These are phyloP conservation scores for Botrytis hyacinthi DNA, from an alignment of 2,329 filamentous ascomycete species.

Conservation along the genomic window DNA sequence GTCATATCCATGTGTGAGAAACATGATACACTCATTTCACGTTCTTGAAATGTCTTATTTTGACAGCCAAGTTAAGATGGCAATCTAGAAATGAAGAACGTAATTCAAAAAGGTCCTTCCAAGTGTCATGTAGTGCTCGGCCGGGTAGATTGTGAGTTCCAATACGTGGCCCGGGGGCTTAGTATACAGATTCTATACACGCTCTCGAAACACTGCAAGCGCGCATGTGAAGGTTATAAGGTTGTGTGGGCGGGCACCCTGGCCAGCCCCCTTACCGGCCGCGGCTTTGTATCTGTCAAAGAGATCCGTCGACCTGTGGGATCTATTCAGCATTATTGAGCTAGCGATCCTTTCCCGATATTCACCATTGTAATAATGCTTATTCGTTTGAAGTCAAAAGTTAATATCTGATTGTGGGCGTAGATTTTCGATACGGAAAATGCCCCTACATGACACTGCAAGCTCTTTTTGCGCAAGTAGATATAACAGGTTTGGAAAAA, in stretches of 20 bases:
- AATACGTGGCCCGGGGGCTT: background rate
- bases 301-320: background rate
- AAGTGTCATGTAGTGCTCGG: background rate
- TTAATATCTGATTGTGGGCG: background rate
- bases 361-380: background rate
- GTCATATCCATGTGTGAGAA: background rate
- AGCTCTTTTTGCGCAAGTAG: background rate
- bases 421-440: background rate
- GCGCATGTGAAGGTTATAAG: background rate
- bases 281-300: background rate
- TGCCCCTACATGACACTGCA: background rate
- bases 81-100: background rate
- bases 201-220: background rate
- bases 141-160: background rate
- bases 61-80: too few species aligned
- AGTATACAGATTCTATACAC: background rate
- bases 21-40: background rate
- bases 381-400: background rate
- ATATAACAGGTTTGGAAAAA: background rate
- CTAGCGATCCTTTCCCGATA: background rate
- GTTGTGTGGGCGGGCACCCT: background rate
- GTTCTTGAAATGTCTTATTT: background rate
- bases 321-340: background rate
- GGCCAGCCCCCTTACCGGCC: background rate
- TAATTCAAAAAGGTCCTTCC: background rate